Percentiles rank a stretch among this genome's conserved stretches.
Evolutionary conservation across 345 rosid genomes (phyloP).

Genomic region (Rhodamnia rubescens): DNA sequence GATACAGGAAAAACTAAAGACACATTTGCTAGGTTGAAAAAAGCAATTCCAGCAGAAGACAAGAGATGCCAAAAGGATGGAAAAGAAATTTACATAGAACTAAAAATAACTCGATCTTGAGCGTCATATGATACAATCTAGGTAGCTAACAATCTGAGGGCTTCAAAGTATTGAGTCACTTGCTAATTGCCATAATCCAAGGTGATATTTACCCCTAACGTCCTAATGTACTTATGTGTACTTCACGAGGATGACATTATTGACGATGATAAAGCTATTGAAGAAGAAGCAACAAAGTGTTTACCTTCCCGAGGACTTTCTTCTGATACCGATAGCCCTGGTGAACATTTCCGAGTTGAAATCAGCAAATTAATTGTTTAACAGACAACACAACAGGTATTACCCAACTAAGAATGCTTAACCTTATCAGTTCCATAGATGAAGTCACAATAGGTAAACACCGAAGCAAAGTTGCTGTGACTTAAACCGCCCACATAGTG

Average conservation of each 20-base stretch:
- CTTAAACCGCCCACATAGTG: slow-evolving; percentile 97
- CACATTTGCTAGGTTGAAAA: not conserved
- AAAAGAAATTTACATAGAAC: not conserved
- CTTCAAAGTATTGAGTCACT: not conserved
- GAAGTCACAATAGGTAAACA: slow-evolving; percentile 94
- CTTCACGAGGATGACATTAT: not conserved
- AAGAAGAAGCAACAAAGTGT: not conserved
- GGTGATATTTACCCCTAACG: not conserved
- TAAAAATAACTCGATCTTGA: not conserved
- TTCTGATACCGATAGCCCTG: slow-evolving; percentile 93
- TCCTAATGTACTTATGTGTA: not conserved
- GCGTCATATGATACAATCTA: not conserved
- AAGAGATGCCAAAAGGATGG: not conserved
- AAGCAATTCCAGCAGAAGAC: not conserved
- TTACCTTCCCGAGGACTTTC: slow-evolving; percentile 67
- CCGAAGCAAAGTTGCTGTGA: slow-evolving; percentile 97
- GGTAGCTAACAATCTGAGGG: not conserved
- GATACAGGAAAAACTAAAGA: not conserved
- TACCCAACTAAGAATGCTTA: not conserved
- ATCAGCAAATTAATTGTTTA: not conserved
- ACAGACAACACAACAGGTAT: not conserved
- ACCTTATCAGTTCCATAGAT: slow-evolving; percentile 99
- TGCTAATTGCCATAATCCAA: not conserved
- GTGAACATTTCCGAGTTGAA: not conserved
- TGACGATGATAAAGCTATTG: not conserved